Evolutionary conservation across 441 rosid species (phyloP).

Genomic region (Biscutella auriculata): DNA sequence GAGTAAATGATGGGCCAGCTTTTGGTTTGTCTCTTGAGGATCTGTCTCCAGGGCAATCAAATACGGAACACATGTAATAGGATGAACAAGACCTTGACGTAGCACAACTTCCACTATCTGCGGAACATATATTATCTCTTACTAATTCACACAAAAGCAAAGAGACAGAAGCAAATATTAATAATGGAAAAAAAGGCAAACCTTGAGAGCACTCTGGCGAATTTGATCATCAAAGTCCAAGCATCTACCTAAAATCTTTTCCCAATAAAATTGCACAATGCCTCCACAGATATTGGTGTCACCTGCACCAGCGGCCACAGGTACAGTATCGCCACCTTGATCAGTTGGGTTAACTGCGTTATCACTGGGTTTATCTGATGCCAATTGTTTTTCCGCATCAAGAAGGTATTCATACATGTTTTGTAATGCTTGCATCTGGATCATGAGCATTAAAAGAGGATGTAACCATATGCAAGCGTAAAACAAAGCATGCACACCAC

Average conservation of each 20-base stretch:
- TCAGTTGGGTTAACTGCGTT: conserved; percentile 27
- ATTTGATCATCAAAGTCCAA: conserved; percentile 78
- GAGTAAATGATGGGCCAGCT: conserved; percentile 93
- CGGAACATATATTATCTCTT: conserved; percentile 13
- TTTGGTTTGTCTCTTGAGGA: conserved; percentile 84
- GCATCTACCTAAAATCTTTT: conserved; percentile 78
- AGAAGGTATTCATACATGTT: conserved; percentile 92
- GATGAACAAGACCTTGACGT: conserved; percentile 99
- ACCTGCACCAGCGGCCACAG: conserved; percentile 99
- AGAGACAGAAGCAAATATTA: not conserved
- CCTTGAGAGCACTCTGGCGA: conserved; percentile 92
- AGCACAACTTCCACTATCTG: conserved; percentile 97
- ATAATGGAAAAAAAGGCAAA: conserved; percentile 18
- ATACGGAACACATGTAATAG: conserved; percentile 96
- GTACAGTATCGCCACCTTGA: conserved; percentile 57
- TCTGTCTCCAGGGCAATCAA: conserved; percentile 98
- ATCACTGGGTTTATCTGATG: conserved; percentile 42
- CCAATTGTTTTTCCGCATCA: conserved; percentile 93
- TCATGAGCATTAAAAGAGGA: conserved; percentile 16
- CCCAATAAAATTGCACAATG: conserved; percentile 94
- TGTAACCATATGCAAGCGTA: conserved; percentile 18
- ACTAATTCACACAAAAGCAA: not conserved
- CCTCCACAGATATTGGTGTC: conserved; percentile 99
- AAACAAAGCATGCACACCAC: conserved; percentile 1
- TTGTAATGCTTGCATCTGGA: conserved; percentile 92